Conservation (phyloP, 257 asterid species). For the Paraleonurus japonicus region DNA sequence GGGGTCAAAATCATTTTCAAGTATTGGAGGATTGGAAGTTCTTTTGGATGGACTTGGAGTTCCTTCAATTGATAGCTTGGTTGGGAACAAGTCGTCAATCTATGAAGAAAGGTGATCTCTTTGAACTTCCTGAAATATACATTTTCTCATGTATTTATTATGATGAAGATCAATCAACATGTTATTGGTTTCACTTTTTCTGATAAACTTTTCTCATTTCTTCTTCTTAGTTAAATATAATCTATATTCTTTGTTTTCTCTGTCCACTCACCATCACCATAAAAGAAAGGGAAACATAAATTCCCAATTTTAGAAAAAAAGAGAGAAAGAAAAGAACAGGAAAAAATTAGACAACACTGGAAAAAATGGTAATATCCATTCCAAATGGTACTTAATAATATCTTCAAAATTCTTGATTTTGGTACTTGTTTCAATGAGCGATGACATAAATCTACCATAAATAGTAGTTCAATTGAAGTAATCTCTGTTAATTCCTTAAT, state of each 20-base stretch:
- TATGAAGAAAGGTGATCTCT: slow-evolving; percentile 49
- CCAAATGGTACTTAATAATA: background rate
- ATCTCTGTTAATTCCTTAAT: slow-evolving; percentile 7
- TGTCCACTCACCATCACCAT: slow-evolving; percentile 7
- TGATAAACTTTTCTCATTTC: slow-evolving; percentile 6
- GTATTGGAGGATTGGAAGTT: slow-evolving; percentile 98
- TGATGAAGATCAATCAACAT: slow-evolving; percentile 10
- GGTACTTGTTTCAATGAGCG: background rate
- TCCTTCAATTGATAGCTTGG: slow-evolving; percentile 58
- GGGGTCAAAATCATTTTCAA: slow-evolving; percentile 98
- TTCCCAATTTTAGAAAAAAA: background rate
- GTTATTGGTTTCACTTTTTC: background rate
- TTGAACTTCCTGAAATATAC: slow-evolving; percentile 29
- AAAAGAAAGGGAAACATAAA: background rate
- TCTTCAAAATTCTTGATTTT: slow-evolving; percentile 1
- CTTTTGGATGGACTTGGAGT: slow-evolving; percentile 91
- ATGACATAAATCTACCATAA: slow-evolving; percentile 1
- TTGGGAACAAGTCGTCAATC: slow-evolving; percentile 43
- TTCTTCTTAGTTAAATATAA: background rate
- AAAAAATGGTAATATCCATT: slow-evolving; percentile 10
- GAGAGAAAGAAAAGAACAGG: background rate
- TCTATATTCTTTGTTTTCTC: slow-evolving; percentile 2
- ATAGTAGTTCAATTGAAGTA: background rate
- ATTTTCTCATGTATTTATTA: slow-evolving; percentile 17
- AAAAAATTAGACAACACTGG: background rate